These are phyloP conservation scores for Cutaneotrichosporon cavernicola DNA, from an alignment of 1,284 basidiomycete genomes.

Conservation along the genomic window DNA sequence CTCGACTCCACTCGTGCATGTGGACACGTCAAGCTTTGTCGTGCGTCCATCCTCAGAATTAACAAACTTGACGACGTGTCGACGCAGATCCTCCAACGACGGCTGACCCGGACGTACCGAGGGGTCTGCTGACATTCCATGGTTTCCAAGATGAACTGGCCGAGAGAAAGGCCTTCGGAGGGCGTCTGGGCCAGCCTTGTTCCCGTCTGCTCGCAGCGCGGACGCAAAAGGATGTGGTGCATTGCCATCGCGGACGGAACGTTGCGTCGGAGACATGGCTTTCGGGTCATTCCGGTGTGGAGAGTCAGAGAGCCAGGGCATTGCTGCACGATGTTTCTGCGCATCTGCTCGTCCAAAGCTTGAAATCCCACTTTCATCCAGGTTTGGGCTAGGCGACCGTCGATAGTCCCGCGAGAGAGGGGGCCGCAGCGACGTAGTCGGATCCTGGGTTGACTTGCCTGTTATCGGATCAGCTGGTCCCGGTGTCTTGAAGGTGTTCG, in stretches of 20 bases:
- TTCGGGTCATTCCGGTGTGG: slow-evolving; percentile 3
- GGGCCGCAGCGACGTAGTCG: slow-evolving; percentile 27
- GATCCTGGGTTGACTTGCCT: not conserved
- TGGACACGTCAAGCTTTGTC: slow-evolving; percentile 72
- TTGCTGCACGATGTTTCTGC: not conserved
- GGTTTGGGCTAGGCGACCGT: slow-evolving; percentile 40
- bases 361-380: not conserved
- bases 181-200: not conserved
- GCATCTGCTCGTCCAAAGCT: not conserved
- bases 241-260: slow-evolving; percentile 3
- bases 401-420: slow-evolving; percentile 35
- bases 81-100: slow-evolving; percentile 70
- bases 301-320: not conserved
- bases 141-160: not conserved
- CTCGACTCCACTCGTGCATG: slow-evolving; percentile 75
- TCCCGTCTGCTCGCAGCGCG: not conserved
- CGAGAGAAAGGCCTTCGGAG: not conserved
- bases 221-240: slow-evolving; percentile 43
- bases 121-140: not conserved
- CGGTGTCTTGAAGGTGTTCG: slow-evolving; percentile 10
- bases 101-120: slow-evolving; percentile 29
- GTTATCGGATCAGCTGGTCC: not conserved
- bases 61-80: slow-evolving; percentile 80
- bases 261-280: slow-evolving; percentile 6
- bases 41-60: slow-evolving; percentile 73